Evolutionary conservation across 192 early-diverging fungal genomes (phyloP), one percentile per base, ranked within the genome.

Genomic region (Rhizoclosmatium globosum): DNA sequence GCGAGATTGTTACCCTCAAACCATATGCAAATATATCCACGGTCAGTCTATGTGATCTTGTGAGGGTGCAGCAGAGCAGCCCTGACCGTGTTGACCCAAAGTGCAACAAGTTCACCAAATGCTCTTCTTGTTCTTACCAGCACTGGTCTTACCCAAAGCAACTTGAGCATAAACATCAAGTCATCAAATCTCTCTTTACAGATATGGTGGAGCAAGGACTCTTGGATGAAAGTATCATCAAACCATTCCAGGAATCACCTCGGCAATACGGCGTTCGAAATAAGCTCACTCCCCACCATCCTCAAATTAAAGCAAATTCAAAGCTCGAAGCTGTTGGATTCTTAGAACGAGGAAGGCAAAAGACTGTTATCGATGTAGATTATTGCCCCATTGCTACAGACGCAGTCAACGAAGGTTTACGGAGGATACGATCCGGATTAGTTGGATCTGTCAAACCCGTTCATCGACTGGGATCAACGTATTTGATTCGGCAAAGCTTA

Each of bases 241-340:
- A 72, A 2, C 78, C 82, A 0, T 86, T 91, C 1, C 79, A 82
- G 6, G 82, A 81, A 44, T 91, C 90, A 0, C 92, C 92, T 11
- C 64, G 86, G 47, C 80, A 85, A 39, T 85, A 86, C 58, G 87
- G 88, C 2, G 90, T 90, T 76, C 90, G 92, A 62, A 92, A 86
- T 21, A 93, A 93, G 81, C 84, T 93, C 38, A 89, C 91, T 0
- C 91, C 91, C 47, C 92, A 93, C 71, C 89, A 90, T 81, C 31
- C 21, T 1, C 41, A 48, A 23, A 42, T 74, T 4, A 23, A 44
- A 1, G 77, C 64, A 59, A 42, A 64, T 19, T 21, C 23, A 41
- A 19, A 21, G n/a, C n/a, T 82, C 13, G 87, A 89, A 41, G 85
- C 84, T 39, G 87, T 93, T 66, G 92, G 92, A 23, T 93, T 91